Conservation (phyloP, 83 land plant species). For the Picea mariana region DNA sequence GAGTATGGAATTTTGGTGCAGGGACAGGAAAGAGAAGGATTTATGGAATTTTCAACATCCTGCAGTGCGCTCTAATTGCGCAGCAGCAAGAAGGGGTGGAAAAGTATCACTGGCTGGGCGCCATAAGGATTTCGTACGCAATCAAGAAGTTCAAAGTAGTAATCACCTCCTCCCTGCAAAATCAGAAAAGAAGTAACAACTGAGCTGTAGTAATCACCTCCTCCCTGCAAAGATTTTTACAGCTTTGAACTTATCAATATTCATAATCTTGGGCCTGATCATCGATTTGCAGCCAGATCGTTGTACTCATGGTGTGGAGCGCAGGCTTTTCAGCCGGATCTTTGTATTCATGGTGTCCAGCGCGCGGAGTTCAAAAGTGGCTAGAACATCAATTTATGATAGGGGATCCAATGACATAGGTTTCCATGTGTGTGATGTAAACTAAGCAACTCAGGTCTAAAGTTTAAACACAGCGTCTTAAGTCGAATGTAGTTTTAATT, state of each 20-base stretch:
- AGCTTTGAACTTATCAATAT: not conserved
- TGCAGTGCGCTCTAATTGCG: not conserved
- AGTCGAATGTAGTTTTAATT: too few species aligned
- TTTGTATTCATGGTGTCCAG: not conserved
- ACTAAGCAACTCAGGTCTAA: too few species aligned
- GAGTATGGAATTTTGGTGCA: too few species aligned
- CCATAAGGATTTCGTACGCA: not conserved
- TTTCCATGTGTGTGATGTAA: too few species aligned
- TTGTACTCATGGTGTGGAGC: too few species aligned
- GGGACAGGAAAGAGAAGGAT: too few species aligned
- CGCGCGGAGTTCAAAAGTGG: constrained; percentile 1
- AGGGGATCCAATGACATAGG: too few species aligned
- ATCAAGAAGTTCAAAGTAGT: not conserved
- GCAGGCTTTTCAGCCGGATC: constrained; percentile 7
- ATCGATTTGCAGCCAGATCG: too few species aligned
- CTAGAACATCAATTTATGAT: not conserved
- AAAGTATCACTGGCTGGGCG: constrained; percentile 12
- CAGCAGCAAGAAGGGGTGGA: not conserved
- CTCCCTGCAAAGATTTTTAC: not conserved
- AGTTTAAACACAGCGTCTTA: too few species aligned
- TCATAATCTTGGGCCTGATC: not conserved
- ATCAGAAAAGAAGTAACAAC: too few species aligned
- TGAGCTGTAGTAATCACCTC: not conserved
- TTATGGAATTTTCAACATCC: constrained; percentile 11
- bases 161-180: too few species aligned